Conservation (phyloP, 2,329 filamentous ascomycete genomes). For the Verticillium isaacii region DNA sequence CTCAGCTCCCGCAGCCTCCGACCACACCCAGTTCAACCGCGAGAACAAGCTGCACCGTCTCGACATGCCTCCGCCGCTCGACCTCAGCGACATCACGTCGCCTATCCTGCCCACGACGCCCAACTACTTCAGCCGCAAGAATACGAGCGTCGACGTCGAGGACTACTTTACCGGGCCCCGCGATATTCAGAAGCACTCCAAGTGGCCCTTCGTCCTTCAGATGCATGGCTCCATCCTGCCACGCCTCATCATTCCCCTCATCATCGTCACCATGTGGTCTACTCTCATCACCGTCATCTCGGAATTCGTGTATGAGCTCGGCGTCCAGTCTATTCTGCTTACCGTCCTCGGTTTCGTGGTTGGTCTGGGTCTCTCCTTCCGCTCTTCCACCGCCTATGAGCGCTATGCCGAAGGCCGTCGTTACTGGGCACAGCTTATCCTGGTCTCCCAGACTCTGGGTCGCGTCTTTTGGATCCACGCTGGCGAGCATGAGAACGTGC, state of each 20-base stretch:
- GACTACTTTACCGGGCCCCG: conserved; percentile 64
- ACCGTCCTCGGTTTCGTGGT: conserved; percentile 80
- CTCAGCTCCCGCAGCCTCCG: background rate
- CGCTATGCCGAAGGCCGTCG: conserved; percentile 62
- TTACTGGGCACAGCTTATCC: conserved; percentile 56
- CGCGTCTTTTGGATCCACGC: conserved; percentile 81
- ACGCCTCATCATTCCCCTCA: conserved; percentile 66
- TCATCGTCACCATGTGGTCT: conserved; percentile 60
- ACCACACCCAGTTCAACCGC: background rate
- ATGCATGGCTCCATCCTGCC: conserved; percentile 73
- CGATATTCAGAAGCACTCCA: conserved; percentile 68
- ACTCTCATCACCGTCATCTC: conserved; percentile 58
- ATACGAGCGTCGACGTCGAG: conserved; percentile 42
- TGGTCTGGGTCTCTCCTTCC: conserved; percentile 72
- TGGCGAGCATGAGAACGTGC: conserved; percentile 44
- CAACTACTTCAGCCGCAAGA: conserved; percentile 24
- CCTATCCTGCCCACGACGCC: conserved; percentile 24
- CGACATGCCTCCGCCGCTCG: background rate
- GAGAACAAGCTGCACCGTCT: background rate
- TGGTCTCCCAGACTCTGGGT: conserved; percentile 62
- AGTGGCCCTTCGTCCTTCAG: conserved; percentile 70
- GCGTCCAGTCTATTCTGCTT: conserved; percentile 51
- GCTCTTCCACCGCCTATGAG: conserved; percentile 73
- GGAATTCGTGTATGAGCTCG: conserved; percentile 31
- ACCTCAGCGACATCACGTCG: conserved; percentile 21